These are phyloP conservation scores for Crithidia bombi DNA, from an alignment of 208 protist genomes.

Conservation along the genomic window DNA sequence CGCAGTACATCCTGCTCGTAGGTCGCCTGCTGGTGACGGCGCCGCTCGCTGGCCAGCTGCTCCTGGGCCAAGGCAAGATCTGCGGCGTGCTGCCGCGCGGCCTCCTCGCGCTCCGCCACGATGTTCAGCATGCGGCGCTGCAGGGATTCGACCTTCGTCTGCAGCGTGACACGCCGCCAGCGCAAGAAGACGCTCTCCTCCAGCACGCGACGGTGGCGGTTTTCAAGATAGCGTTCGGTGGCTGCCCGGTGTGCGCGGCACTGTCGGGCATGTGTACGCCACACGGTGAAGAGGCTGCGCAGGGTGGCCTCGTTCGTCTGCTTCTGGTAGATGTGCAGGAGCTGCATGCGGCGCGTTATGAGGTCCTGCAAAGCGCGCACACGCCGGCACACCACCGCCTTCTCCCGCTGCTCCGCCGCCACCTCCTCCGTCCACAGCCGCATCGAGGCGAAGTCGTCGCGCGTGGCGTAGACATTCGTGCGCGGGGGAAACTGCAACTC, in stretches of 20 bases:
- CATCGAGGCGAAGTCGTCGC: conserved; percentile 53
- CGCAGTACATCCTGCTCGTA: conserved; percentile 53
- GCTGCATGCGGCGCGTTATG: conserved; percentile 47
- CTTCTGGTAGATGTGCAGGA: conserved; percentile 55
- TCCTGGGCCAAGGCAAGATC: conserved; percentile 24
- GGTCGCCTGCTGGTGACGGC: conserved; percentile 18
- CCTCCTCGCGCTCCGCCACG: conserved; percentile 19
- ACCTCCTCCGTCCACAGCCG: conserved; percentile 73
- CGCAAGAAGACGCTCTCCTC: conserved; percentile 69
- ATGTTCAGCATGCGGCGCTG: conserved; percentile 38
- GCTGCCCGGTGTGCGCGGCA: conserved; percentile 35
- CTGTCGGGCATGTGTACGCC: conserved; percentile 46
- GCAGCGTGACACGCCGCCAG: conserved; percentile 68
- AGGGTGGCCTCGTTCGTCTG: conserved; percentile 40
- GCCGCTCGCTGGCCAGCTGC: conserved; percentile 25
- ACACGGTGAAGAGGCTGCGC: conserved; percentile 50
- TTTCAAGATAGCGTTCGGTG: conserved; percentile 40
- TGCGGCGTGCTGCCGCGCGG: conserved; percentile 12
- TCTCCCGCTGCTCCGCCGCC: conserved; percentile 40
- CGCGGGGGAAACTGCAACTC: conserved; percentile 30
- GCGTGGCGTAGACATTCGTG: conserved; percentile 37
- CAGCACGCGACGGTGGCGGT: conserved; percentile 34
- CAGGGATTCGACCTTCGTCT: conserved; percentile 44
- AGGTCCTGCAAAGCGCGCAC: conserved; percentile 48
- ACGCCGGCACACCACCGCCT: conserved; percentile 36